These are phyloP conservation scores for Aspergillus ustus DNA, from an alignment of 2,329 filamentous ascomycete species.

Conservation along the genomic window DNA sequence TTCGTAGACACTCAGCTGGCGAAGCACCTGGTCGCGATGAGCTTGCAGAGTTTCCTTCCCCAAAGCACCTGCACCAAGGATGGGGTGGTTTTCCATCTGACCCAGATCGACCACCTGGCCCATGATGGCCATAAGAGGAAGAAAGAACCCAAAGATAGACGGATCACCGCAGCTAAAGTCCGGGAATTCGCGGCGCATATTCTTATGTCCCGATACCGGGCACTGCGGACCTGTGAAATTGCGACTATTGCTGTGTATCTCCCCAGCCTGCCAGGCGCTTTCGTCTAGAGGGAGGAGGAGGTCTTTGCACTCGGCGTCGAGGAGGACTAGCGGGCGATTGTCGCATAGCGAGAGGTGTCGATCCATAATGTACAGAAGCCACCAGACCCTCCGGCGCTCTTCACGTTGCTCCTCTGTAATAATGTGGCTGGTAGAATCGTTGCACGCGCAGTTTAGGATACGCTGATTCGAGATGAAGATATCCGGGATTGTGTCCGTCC, in stretches of 20 bases:
- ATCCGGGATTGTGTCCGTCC: conserved; percentile 45
- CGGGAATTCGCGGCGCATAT: conserved; percentile 66
- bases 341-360: conserved; percentile 89
- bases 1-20: conserved; percentile 80
- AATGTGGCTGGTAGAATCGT: conserved; percentile 37
- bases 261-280: conserved; percentile 80
- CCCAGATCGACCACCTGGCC: conserved; percentile 89
- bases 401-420: conserved; percentile 83
- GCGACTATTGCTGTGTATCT: conserved; percentile 65
- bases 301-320: conserved; percentile 85
- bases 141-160: conserved; percentile 88
- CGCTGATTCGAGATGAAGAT: conserved; percentile 41
- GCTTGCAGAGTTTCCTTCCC: conserved; percentile 78
- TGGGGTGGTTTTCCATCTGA: conserved; percentile 83
- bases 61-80: conserved; percentile 75
- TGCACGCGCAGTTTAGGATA: conserved; percentile 42
- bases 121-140: conserved; percentile 89
- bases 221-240: conserved; percentile 42
- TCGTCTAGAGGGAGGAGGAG: conserved; percentile 88
- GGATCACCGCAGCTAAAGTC: conserved; percentile 83
- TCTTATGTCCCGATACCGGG: conserved; percentile 35
- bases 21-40: conserved; percentile 75
- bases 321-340: conserved; percentile 82
- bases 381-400: conserved; percentile 89
- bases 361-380: conserved; percentile 89